Percentiles rank a stretch among this genome's conserved stretches.
Evolutionary conservation across 2,329 filamentous ascomycete genomes (phyloP).

Genomic region (Plectosphaerella plurivora): DNA sequence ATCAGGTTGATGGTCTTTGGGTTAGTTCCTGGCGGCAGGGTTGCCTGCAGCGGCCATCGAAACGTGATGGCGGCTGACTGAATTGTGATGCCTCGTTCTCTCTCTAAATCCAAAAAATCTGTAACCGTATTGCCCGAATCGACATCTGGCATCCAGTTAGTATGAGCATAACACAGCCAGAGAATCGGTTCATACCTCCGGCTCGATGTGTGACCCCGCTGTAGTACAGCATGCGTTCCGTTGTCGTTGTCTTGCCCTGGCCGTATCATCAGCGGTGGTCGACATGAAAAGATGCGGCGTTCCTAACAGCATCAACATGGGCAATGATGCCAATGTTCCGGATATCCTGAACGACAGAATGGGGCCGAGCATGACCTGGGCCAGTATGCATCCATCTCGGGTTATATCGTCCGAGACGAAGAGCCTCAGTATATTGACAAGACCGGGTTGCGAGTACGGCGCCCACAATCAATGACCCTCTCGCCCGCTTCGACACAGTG

Average conservation of each 20-base stretch:
- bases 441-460: no score
- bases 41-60: constrained; percentile 69
- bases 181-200: constrained; percentile 50
- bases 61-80: constrained; percentile 97
- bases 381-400: background rate
- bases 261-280: constrained; percentile 8
- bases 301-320: constrained; percentile 81
- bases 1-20: constrained; percentile 82
- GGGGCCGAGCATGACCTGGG: constrained; percentile 13
- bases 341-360: constrained; percentile 54
- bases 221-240: constrained; percentile 98
- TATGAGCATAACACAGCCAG: background rate
- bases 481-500: no score
- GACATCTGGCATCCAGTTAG: constrained; percentile 55
- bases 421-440: background rate
- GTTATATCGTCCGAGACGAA: background rate
- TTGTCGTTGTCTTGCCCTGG: constrained; percentile 92
- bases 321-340: constrained; percentile 98
- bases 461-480: no score
- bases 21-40: constrained; percentile 25
- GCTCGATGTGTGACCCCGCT: constrained; percentile 84
- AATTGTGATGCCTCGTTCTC: constrained; percentile 91
- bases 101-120: constrained; percentile 90
- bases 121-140: constrained; percentile 96
- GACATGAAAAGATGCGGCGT: background rate